Evolutionary conservation across 257 asterid genomes (phyloP).

Genomic region (Dorcoceras hygrometricum): DNA sequence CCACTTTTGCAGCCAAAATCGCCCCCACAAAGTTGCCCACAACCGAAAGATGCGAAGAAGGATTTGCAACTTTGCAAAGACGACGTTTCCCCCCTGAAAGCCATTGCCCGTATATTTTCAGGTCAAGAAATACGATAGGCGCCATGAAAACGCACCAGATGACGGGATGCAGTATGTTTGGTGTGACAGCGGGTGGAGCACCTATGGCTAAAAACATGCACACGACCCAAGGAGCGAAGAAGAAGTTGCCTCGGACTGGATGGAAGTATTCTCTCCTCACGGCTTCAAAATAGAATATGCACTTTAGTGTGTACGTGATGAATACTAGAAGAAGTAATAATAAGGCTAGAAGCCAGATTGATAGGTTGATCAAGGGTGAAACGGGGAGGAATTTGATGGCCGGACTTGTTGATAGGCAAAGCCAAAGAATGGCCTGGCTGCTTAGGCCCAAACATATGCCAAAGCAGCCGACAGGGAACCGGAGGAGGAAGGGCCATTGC

Average conservation of each 20-base stretch:
- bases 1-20: constrained; percentile 76
- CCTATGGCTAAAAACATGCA: constrained; percentile 95
- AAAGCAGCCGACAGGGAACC: constrained; percentile 90
- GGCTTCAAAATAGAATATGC: constrained; percentile 78
- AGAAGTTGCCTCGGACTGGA: constrained; percentile 85
- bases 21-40: constrained; percentile 94
- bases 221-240: constrained; percentile 88
- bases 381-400: constrained; percentile 72
- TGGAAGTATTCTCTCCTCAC: constrained; percentile 84
- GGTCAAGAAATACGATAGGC: constrained; percentile 70
- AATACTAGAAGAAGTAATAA: constrained; percentile 50
- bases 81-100: constrained; percentile 87
- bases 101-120: constrained; percentile 92
- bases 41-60: constrained; percentile 82
- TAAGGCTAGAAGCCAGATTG: constrained; percentile 68
- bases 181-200: constrained; percentile 39
- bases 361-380: constrained; percentile 59
- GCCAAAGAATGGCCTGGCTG: constrained; percentile 92
- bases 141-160: constrained; percentile 65
- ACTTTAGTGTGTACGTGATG: constrained; percentile 59
- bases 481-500: constrained; percentile 87
- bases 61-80: constrained; percentile 74
- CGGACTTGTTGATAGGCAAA: constrained; percentile 52
- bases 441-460: constrained; percentile 90
- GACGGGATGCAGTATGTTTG: constrained; percentile 51